A percentile compares a stretch with the other conserved stretches of the same genome.
phyloP scores from a whole-genome alignment of 768 basidiomycete species.

The Pisolithus microcarpus region DNA sequence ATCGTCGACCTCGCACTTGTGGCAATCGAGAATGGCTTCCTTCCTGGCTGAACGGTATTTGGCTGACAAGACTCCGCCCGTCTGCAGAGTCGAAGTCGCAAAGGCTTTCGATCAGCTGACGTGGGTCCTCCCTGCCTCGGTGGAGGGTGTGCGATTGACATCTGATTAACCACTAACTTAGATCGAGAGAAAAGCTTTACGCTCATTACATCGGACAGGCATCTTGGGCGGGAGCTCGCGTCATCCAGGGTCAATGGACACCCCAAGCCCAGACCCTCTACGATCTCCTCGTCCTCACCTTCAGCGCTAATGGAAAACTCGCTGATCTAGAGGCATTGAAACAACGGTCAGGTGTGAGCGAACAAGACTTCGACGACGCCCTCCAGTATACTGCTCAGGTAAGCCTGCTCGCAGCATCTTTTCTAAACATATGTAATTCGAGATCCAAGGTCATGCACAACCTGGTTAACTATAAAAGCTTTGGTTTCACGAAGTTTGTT shows the following conservation, averaged over 20 bases:
- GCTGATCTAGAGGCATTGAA: conserved; percentile 51
- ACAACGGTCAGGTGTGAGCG: conserved; percentile 43
- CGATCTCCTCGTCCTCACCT: conserved; percentile 63
- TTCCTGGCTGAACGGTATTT: conserved; percentile 53
- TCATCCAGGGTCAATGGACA: conserved; percentile 84
- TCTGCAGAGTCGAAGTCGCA: conserved; percentile 63
- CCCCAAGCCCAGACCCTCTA: conserved; percentile 59
- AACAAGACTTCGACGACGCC: conserved; percentile 60
- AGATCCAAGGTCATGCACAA: conserved; percentile 33
- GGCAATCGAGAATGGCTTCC: conserved; percentile 31
- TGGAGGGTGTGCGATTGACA: background rate
- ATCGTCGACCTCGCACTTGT: too few relatives aligned
- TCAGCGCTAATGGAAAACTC: conserved; percentile 54
- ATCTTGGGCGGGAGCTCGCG: conserved; percentile 77
- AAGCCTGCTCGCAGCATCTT: background rate
- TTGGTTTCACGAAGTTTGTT: conserved; percentile 82
- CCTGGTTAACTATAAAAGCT: conserved; percentile 64
- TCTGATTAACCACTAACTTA: conserved; percentile 20
- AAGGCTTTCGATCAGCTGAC: conserved; percentile 65
- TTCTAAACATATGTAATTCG: background rate
- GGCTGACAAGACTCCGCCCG: conserved; percentile 69
- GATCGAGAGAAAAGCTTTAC: conserved; percentile 71
- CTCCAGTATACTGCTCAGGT: conserved; percentile 74
- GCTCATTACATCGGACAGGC: conserved; percentile 65
- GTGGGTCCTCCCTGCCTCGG: conserved; percentile 26